phyloP scores from a whole-genome alignment of 331 rosid species.

The Malus hybrid region DNA sequence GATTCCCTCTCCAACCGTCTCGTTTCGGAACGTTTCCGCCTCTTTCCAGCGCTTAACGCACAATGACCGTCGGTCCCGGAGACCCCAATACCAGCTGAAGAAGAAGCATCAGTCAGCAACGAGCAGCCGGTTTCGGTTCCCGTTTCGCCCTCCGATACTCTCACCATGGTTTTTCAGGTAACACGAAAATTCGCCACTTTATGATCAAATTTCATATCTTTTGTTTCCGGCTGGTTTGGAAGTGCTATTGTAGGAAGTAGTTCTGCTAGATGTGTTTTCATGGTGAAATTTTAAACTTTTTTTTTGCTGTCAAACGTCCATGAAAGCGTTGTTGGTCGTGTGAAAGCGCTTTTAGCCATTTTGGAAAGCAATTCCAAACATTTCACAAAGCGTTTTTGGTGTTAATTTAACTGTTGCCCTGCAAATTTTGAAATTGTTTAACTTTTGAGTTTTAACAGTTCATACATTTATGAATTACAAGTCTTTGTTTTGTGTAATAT shows the following conservation, averaged over 20 bases:
- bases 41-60: conserved; percentile 16
- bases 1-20: conserved; percentile 20
- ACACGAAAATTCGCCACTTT: no score
- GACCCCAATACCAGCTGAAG: conserved; percentile 30
- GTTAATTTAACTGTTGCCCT: background rate
- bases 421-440: background rate
- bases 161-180: conserved; percentile 86
- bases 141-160: conserved; percentile 67
- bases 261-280: no score
- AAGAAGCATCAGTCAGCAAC: conserved; percentile 12
- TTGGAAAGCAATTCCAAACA: no score
- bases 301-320: no score
- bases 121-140: conserved; percentile 52
- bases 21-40: conserved; percentile 15
- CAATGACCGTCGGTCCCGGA: conserved; percentile 14
- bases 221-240: no score
- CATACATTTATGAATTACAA: conserved; percentile 4
- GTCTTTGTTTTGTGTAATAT: background rate
- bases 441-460: background rate
- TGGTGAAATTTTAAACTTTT: no score
- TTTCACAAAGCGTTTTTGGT: background rate
- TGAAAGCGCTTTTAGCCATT: no score
- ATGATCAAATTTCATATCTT: no score
- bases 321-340: no score
- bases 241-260: background rate